These are phyloP conservation scores for Cercospora sp. DNA, from an alignment of 2,329 filamentous ascomycete species.

Conservation along the genomic window DNA sequence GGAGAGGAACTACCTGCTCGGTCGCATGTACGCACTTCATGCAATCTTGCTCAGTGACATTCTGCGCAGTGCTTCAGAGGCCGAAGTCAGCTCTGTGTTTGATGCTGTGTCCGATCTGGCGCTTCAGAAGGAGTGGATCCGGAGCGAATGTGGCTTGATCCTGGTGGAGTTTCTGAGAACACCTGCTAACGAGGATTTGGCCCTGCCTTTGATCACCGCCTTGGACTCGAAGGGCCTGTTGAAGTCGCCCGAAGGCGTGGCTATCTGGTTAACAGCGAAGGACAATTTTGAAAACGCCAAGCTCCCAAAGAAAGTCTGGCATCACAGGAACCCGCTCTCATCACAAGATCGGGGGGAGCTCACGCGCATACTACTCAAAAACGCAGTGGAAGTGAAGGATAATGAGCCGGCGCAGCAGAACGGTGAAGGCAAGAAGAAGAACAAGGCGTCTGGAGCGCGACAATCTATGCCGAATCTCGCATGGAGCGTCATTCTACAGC, in stretches of 20 bases:
- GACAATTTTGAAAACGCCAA: constrained; percentile 64
- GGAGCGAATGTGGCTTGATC: constrained; percentile 82
- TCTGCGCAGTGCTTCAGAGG: constrained; percentile 56
- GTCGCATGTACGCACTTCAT: constrained; percentile 82
- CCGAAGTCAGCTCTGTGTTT: constrained; percentile 67
- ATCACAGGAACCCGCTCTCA: constrained; percentile 68
- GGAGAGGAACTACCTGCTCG: constrained; percentile 83
- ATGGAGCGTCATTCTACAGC: constrained; percentile 74
- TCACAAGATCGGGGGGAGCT: constrained; percentile 67
- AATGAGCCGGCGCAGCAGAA: constrained; percentile 25
- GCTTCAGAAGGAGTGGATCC: constrained; percentile 82
- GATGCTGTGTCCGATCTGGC: constrained; percentile 71
- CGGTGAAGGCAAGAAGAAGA: constrained; percentile 39
- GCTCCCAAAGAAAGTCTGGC: constrained; percentile 71
- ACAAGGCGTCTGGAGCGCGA: constrained; percentile 61
- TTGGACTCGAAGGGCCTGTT: constrained; percentile 57
- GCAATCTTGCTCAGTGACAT: constrained; percentile 79
- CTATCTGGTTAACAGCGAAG: constrained; percentile 76
- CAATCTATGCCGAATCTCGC: constrained; percentile 81
- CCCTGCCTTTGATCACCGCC: constrained; percentile 31
- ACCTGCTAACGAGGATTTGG: constrained; percentile 19
- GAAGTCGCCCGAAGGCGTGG: constrained; percentile 83
- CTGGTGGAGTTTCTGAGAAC: constrained; percentile 65
- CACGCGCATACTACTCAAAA: constrained; percentile 77
- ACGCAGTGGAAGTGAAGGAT: constrained; percentile 55